Evolutionary conservation across 176 grass and related monocot species (phyloP).

Genomic region (Pontederia crassipes): DNA sequence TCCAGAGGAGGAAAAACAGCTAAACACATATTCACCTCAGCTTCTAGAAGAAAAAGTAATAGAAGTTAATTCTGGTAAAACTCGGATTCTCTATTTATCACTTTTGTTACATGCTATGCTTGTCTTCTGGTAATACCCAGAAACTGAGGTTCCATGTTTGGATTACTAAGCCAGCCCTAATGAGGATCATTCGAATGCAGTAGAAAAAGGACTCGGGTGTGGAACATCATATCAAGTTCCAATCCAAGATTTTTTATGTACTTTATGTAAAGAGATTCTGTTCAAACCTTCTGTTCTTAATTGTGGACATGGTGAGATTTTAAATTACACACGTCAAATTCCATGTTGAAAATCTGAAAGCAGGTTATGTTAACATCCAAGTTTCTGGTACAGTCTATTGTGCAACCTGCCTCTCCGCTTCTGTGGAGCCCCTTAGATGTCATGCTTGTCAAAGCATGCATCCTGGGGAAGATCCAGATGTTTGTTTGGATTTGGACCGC

Average conservation of each 20-base stretch:
- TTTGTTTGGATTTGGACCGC: conserved; percentile 73
- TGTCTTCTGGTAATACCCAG: neutral
- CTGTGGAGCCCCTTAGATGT: conserved; percentile 44
- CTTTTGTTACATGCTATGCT: no score
- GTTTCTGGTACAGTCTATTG: conserved; percentile 59
- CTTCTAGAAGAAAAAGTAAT: conserved; percentile 31
- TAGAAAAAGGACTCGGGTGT: conserved; percentile 16
- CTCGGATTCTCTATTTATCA: neutral
- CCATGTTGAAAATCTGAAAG: neutral
- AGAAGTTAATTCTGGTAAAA: conserved; percentile 38
- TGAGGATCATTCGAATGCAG: neutral
- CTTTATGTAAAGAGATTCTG: conserved; percentile 52
- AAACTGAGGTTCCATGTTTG: conserved; percentile 1
- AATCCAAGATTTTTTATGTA: conserved; percentile 51
- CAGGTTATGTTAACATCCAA: neutral
- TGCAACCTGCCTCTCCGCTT: conserved; percentile 45
- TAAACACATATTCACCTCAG: conserved; percentile 51
- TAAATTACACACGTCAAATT: conserved; percentile 4
- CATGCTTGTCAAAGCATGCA: conserved; percentile 59
- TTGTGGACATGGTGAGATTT: conserved; percentile 84
- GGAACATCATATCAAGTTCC: conserved; percentile 34
- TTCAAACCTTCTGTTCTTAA: conserved; percentile 85
- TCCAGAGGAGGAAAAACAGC: conserved; percentile 58
- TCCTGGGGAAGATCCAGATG: conserved; percentile 64
- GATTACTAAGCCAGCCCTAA: neutral